Evolutionary conservation across 2,329 filamentous ascomycete species (phyloP).

Genomic region (Leptographium galeiforme): DNA sequence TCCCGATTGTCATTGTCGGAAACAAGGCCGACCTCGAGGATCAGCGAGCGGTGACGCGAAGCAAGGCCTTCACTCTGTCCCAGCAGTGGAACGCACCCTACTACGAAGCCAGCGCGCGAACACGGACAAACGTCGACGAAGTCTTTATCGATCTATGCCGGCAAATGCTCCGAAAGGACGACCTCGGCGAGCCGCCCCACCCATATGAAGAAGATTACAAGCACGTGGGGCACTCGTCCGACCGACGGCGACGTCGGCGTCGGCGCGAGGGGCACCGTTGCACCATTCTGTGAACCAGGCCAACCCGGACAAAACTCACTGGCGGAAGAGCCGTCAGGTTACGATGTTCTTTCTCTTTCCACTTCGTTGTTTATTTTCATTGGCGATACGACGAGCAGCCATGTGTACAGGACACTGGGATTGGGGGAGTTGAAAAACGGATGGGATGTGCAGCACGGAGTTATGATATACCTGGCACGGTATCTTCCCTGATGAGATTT

Average conservation of each 20-base stretch:
- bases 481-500: not conserved
- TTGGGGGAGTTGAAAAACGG: not conserved
- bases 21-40: conserved; percentile 89
- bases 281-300: conserved; percentile 25
- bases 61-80: conserved; percentile 71
- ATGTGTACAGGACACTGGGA: not conserved
- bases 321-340: not conserved
- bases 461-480: not conserved
- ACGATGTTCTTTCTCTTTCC: not conserved
- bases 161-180: conserved; percentile 68
- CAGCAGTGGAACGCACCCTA: conserved; percentile 82
- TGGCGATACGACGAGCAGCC: not conserved
- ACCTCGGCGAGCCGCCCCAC: conserved; percentile 26
- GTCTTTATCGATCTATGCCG: conserved; percentile 76
- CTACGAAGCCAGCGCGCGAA: conserved; percentile 77
- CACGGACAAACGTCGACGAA: conserved; percentile 78
- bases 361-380: not conserved
- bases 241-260: conserved; percentile 18
- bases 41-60: conserved; percentile 63
- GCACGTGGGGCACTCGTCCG: conserved; percentile 22
- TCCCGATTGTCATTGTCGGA: conserved; percentile 80
- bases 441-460: conserved; percentile 2
- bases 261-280: conserved; percentile 25
- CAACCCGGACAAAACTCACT: not conserved
- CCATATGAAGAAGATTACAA: conserved; percentile 26